Conservation (phyloP, 2,329 filamentous ascomycete genomes). For the Fusarium domesticum region DNA sequence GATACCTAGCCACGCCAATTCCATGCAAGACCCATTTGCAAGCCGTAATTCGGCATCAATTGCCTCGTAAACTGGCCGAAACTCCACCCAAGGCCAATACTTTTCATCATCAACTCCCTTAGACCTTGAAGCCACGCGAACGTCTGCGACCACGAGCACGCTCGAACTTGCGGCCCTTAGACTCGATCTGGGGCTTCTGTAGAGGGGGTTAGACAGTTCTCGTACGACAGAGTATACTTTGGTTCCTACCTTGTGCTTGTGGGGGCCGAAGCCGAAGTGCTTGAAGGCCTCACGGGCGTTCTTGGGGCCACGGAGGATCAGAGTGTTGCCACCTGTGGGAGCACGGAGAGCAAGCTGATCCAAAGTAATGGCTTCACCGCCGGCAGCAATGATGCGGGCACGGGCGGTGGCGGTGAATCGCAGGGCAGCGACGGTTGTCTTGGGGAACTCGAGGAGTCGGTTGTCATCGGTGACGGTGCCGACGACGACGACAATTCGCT, state of each 20-base stretch:
- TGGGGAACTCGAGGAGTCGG: constrained; percentile 85
- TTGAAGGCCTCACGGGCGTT: constrained; percentile 96
- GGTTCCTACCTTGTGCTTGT: constrained; percentile 84
- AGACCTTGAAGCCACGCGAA: constrained; percentile 99
- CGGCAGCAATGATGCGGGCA: constrained; percentile 87
- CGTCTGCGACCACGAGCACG: constrained; percentile 96
- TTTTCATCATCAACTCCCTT: constrained; percentile 47
- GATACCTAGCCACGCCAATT: constrained; percentile 49
- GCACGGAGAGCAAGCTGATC: constrained; percentile 95
- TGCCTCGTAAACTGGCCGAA: constrained; percentile 29
- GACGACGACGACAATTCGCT: constrained; percentile 89
- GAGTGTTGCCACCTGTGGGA: constrained; percentile 94
- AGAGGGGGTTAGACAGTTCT: constrained; percentile 33
- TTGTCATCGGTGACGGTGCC: constrained; percentile 98
- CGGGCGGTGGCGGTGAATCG: constrained; percentile 96
- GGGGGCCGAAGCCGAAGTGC: constrained; percentile 98
- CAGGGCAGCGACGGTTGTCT: constrained; percentile 89
- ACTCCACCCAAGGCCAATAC: constrained; percentile 28
- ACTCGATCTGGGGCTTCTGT: constrained; percentile 92
- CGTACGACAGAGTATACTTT: fast-evolving
- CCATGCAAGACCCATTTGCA: constrained; percentile 40
- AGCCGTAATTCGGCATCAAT: constrained; percentile 31
- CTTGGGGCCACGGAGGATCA: constrained; percentile 97
- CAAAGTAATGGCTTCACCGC: constrained; percentile 91
- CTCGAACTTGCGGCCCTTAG: constrained; percentile 99